Evolutionary conservation across 2,329 filamentous ascomycete species (phyloP).

Genomic region (Macrophomina pseudophaseolina): DNA sequence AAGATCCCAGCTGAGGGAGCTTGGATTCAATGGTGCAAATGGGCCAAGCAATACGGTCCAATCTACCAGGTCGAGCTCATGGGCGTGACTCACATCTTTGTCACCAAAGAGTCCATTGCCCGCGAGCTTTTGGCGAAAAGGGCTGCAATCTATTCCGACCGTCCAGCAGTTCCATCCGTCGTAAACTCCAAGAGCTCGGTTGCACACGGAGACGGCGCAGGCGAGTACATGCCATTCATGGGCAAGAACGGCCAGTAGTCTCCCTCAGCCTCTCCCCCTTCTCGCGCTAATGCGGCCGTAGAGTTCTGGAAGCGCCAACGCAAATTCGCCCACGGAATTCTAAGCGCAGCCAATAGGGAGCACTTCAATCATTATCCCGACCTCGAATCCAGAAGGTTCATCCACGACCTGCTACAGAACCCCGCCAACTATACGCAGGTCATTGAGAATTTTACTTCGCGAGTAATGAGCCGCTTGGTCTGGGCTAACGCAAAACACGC

Average conservation of each 20-base stretch:
- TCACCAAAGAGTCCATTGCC: constrained; percentile 21
- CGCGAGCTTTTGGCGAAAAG: constrained; percentile 21
- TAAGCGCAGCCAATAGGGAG: constrained; percentile 2
- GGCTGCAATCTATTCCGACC: constrained; percentile 9
- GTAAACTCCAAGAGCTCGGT: not conserved
- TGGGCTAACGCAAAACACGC: not conserved
- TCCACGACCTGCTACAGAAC: constrained; percentile 15
- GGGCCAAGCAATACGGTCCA: constrained; percentile 20
- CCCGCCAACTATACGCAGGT: not conserved
- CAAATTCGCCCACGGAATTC: constrained; percentile 16
- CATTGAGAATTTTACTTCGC: not conserved
- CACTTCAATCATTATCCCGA: constrained; percentile 9
- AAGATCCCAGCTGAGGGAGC: constrained; percentile 16
- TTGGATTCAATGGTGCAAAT: constrained; percentile 18
- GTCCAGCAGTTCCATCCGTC: not conserved
- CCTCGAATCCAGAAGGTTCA: constrained; percentile 15
- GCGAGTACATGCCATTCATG: constrained; percentile 25
- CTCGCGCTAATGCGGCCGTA: not conserved
- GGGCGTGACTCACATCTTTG: constrained; percentile 22
- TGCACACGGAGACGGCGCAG: not conserved
- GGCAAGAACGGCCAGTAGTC: constrained; percentile 7
- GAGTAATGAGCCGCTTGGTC: constrained; percentile 26
- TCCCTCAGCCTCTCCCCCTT: not conserved
- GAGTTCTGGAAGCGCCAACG: constrained; percentile 24
- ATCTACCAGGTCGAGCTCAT: constrained; percentile 21